Conservation (phyloP, 768 basidiomycete species). For the Pisolithus orientalis region DNA sequence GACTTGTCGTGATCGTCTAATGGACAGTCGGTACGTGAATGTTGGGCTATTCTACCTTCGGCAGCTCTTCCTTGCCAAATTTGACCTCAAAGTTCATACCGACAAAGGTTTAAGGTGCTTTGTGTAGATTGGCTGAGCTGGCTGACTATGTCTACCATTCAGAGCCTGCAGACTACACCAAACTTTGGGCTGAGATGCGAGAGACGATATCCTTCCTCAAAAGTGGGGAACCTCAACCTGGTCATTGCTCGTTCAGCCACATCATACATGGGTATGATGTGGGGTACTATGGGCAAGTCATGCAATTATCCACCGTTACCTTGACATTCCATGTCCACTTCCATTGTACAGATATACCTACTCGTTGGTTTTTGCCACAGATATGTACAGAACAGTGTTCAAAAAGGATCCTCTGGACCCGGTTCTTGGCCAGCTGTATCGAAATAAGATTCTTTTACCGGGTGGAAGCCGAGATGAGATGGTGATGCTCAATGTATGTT, state of each 20-base stretch:
- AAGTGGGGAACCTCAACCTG: conserved; percentile 50
- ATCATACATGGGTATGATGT: conserved; percentile 70
- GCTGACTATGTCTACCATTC: not conserved
- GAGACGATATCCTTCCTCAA: conserved; percentile 67
- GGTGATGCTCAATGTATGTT: conserved; percentile 61
- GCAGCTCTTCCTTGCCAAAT: conserved; percentile 80
- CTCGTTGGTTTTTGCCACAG: conserved; percentile 52
- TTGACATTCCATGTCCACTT: not conserved
- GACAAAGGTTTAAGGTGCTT: conserved; percentile 43
- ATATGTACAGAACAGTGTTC: conserved; percentile 63
- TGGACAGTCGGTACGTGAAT: conserved; percentile 63
- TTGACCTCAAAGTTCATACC: conserved; percentile 70
- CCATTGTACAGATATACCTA: conserved; percentile 52
- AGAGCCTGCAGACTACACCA: conserved; percentile 55
- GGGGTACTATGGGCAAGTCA: conserved; percentile 44
- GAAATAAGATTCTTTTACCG: conserved; percentile 65
- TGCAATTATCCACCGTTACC: not conserved
- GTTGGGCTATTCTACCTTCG: conserved; percentile 77
- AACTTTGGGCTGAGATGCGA: conserved; percentile 69
- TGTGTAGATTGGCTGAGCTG: not conserved
- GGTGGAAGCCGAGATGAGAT: conserved; percentile 79
- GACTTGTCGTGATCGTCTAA: not conserved
- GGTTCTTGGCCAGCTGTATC: conserved; percentile 56
- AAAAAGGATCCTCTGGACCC: conserved; percentile 72
- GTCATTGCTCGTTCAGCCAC: conserved; percentile 72